These are phyloP conservation scores for Globisporangium cederbergense DNA, from an alignment of 352 stramenopile species.

Conservation along the genomic window DNA sequence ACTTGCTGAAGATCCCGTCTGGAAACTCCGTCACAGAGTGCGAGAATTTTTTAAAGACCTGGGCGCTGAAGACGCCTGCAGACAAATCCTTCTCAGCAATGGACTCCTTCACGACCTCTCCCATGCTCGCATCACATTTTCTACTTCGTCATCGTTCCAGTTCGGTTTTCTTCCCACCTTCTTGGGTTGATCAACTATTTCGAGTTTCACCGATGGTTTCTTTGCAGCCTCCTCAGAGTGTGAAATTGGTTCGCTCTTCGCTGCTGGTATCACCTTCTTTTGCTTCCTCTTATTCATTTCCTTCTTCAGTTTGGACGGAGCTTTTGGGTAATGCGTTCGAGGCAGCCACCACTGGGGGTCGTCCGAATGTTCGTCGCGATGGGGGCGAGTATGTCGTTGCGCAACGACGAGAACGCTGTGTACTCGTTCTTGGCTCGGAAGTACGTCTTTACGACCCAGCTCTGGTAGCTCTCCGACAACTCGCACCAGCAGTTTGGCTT, in stretches of 20 bases:
- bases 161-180: not conserved
- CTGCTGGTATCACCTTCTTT: not conserved
- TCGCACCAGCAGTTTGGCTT: not conserved
- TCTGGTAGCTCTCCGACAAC: constrained; percentile 2
- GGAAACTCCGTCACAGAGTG: not conserved
- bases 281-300: not conserved
- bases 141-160: constrained; percentile 7
- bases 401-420: not conserved
- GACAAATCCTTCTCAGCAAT: not conserved
- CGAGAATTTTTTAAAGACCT: not conserved
- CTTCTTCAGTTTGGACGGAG: not conserved
- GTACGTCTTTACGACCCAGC: not conserved
- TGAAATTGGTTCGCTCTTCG: not conserved
- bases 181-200: not conserved
- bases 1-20: constrained; percentile 1
- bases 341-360: not conserved
- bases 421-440: not conserved
- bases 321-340: not conserved
- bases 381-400: not conserved
- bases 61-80: not conserved
- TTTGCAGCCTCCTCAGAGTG: not conserved
- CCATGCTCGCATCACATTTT: constrained; percentile 4
- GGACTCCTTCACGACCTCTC: not conserved
- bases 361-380: not conserved
- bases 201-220: not conserved